A percentile compares a stretch with the other conserved stretches of the same genome.
Conservation (phyloP, 75 land plant species). For the Picea sitchensis region DNA sequence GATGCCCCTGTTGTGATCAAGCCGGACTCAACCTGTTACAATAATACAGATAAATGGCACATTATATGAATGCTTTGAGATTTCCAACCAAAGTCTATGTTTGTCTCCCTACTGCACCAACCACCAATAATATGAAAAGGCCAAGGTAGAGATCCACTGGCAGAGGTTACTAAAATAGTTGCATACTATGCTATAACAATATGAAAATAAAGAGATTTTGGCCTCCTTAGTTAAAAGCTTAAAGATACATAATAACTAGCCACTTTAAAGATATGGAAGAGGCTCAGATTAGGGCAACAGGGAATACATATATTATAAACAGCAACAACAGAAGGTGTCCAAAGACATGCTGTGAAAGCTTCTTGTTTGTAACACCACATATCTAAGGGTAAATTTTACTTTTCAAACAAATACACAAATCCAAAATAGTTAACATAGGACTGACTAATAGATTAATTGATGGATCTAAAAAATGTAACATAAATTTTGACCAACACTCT, state of each 20-base stretch:
- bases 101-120: neutral
- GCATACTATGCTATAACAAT: neutral
- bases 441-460: neutral
- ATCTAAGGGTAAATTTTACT: neutral
- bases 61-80: neutral
- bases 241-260: neutral
- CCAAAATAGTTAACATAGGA: neutral
- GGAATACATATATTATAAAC: neutral
- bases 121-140: neutral
- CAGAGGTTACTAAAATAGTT: too few relatives aligned
- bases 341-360: neutral
- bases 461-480: neutral
- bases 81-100: neutral
- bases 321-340: neutral
- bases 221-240: neutral
- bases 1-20: constrained; percentile 81
- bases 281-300: neutral
- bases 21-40: constrained; percentile 70
- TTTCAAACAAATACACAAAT: neutral
- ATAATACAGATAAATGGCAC: neutral
- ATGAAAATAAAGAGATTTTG: neutral
- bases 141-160: neutral
- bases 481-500: neutral
- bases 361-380: neutral
- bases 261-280: neutral